phyloP scores from a whole-genome alignment of 2,329 filamentous ascomycete genomes.

The Fusarium tjaetaba region DNA sequence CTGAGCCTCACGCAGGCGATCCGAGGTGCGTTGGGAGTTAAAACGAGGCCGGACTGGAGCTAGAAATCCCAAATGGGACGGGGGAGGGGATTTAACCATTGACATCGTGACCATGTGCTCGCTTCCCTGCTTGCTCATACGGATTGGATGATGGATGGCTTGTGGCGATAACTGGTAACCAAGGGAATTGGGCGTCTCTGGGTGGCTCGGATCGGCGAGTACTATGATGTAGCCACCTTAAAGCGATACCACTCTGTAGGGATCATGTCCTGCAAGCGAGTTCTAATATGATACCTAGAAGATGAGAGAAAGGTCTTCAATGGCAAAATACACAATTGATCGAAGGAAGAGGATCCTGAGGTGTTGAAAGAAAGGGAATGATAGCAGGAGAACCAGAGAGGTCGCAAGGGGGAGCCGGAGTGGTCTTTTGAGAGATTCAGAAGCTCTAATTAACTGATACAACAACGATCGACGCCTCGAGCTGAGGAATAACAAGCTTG shows the following conservation, averaged over 20 bases:
- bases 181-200: conserved; percentile 17
- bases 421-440: conserved; percentile 3
- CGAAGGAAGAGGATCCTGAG: neutral
- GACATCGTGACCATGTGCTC: conserved; percentile 30
- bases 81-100: conserved; percentile 32
- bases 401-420: neutral
- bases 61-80: conserved; percentile 27
- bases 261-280: conserved; percentile 37
- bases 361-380: neutral
- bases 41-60: conserved; percentile 56
- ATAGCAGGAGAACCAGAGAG: neutral
- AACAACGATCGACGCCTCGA: conserved; percentile 29
- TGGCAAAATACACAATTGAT: conserved; percentile 9
- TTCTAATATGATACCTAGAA: conserved; percentile 20
- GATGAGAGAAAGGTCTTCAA: neutral
- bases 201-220: conserved; percentile 38
- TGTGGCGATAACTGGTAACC: conserved; percentile 31
- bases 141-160: conserved; percentile 17
- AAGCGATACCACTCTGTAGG: conserved; percentile 36
- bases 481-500: conserved; percentile 27
- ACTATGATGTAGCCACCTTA: conserved; percentile 43
- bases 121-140: conserved; percentile 1
- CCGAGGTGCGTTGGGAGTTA: conserved; percentile 61
- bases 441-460: conserved; percentile 30
- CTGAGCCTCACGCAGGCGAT: conserved; percentile 62